Conservation (phyloP, 495 filamentous ascomycete species). For the Penicillium arizonense region DNA sequence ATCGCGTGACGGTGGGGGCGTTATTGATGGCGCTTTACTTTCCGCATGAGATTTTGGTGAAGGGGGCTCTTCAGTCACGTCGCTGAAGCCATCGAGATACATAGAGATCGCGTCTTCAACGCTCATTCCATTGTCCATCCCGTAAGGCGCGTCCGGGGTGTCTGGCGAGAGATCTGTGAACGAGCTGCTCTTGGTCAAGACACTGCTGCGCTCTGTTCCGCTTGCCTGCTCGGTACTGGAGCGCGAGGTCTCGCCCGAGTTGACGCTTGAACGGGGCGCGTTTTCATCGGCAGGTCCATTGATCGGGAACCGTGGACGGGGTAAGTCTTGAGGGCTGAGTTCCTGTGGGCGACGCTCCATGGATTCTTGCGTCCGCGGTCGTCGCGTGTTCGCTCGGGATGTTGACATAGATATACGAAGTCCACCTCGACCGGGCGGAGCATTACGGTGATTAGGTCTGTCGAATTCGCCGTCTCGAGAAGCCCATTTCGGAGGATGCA, state of each 20-base stretch:
- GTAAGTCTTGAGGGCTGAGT: slow-evolving; percentile 19
- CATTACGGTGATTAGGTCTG: slow-evolving; percentile 26
- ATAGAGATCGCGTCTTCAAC: slow-evolving; percentile 92
- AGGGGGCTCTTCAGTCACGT: slow-evolving; percentile 46
- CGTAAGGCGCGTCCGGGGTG: slow-evolving; percentile 50
- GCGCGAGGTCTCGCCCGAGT: slow-evolving; percentile 65
- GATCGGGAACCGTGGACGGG: slow-evolving; percentile 33
- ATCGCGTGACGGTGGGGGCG: slow-evolving; percentile 31
- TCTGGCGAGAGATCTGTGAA: slow-evolving; percentile 64
- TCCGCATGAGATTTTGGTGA: slow-evolving; percentile 32
- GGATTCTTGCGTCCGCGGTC: slow-evolving; percentile 27
- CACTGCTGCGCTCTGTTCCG: slow-evolving; percentile 77
- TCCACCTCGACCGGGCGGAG: slow-evolving; percentile 24
- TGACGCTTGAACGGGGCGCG: slow-evolving; percentile 67
- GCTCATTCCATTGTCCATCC: slow-evolving; percentile 71
- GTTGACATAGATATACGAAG: slow-evolving; percentile 45
- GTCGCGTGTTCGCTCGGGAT: slow-evolving; percentile 29
- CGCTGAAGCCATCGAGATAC: slow-evolving; percentile 82
- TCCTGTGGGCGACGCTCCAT: slow-evolving; percentile 30
- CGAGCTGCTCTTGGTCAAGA: slow-evolving; percentile 77
- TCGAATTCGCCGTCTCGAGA: slow-evolving; percentile 28
- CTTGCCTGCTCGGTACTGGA: slow-evolving; percentile 68
- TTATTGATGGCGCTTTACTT: slow-evolving; percentile 32
- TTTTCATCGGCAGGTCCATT: slow-evolving; percentile 42
- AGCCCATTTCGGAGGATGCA: slow-evolving; percentile 15